These are phyloP conservation scores for Xylaria sp. DNA, from an alignment of 2,329 filamentous ascomycete species.

Conservation along the genomic window DNA sequence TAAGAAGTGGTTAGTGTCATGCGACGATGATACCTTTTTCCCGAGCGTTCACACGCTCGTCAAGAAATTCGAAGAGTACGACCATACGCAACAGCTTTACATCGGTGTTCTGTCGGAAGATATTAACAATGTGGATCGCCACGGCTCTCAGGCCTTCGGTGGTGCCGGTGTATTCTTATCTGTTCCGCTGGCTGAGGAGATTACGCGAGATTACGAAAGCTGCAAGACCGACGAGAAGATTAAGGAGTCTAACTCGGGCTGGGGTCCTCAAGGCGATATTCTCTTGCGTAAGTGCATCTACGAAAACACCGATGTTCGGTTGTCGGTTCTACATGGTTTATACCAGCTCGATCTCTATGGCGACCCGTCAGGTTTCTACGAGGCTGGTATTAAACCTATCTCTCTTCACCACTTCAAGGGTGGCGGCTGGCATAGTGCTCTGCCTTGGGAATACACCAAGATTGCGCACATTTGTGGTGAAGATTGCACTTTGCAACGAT, in stretches of 20 bases:
- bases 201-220: conserved; percentile 57
- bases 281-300: conserved; percentile 72
- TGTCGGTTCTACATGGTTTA: conserved; percentile 67
- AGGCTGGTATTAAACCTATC: conserved; percentile 68
- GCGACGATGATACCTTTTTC: conserved; percentile 75
- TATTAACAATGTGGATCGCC: conserved; percentile 67
- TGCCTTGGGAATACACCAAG: conserved; percentile 67
- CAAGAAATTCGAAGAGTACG: conserved; percentile 62
- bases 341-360: conserved; percentile 71
- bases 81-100: conserved; percentile 65
- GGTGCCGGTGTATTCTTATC: conserved; percentile 73
- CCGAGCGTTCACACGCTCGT: conserved; percentile 66
- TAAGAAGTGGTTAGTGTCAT: conserved; percentile 70
- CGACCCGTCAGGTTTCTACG: conserved; percentile 72
- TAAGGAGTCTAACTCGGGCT: conserved; percentile 65
- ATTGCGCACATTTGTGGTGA: conserved; percentile 69
- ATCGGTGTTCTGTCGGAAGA: conserved; percentile 72
- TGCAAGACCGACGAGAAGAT: conserved; percentile 64
- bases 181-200: conserved; percentile 59
- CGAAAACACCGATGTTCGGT: conserved; percentile 68
- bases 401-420: conserved; percentile 74
- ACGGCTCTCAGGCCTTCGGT: conserved; percentile 72
- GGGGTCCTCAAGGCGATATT: conserved; percentile 71
- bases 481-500: conserved; percentile 69
- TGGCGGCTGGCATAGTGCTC: conserved; percentile 65